Evolutionary conservation across 83 land plant genomes (phyloP).

Genomic region (Diphasiastrum complanatum): DNA sequence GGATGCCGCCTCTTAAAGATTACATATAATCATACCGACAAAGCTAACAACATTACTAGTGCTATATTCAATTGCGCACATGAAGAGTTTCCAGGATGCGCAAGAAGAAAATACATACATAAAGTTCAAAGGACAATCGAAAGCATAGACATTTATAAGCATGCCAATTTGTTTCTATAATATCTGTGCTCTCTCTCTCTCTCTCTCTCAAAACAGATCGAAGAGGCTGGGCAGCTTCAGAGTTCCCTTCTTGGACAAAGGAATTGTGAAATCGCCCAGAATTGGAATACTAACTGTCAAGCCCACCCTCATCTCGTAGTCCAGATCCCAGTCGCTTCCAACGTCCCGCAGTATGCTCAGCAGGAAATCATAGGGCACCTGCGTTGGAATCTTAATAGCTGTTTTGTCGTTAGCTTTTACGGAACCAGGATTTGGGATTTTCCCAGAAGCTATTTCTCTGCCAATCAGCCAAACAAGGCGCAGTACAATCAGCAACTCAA

Average conservation of each 20-base stretch:
- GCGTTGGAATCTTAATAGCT: conserved; percentile 40
- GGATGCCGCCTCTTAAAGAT: no score
- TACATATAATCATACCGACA: no score
- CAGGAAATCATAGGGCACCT: conserved; percentile 54
- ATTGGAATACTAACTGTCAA: conserved; percentile 61
- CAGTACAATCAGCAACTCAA: not conserved
- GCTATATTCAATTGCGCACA: no score
- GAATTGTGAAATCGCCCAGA: conserved; percentile 70
- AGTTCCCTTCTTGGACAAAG: conserved; percentile 53
- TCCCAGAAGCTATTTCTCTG: conserved; percentile 69
- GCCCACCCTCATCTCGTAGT: conserved; percentile 52
- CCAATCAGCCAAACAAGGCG: not conserved
- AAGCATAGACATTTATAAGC: no score
- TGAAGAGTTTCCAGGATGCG: no score
- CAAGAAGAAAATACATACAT: no score
- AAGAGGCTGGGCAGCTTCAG: conserved; percentile 66
- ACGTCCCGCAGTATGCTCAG: conserved; percentile 55
- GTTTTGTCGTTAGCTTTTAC: conserved; percentile 48
- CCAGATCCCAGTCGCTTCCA: conserved; percentile 82
- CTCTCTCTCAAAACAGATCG: conserved; percentile 37
- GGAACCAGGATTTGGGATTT: conserved; percentile 64
- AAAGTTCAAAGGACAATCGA: no score
- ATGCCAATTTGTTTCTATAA: no score
- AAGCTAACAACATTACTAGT: no score
- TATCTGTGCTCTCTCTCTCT: not conserved